Evolutionary conservation across 306 rosid genomes (phyloP).

Genomic region (Prunus kanzakura): DNA sequence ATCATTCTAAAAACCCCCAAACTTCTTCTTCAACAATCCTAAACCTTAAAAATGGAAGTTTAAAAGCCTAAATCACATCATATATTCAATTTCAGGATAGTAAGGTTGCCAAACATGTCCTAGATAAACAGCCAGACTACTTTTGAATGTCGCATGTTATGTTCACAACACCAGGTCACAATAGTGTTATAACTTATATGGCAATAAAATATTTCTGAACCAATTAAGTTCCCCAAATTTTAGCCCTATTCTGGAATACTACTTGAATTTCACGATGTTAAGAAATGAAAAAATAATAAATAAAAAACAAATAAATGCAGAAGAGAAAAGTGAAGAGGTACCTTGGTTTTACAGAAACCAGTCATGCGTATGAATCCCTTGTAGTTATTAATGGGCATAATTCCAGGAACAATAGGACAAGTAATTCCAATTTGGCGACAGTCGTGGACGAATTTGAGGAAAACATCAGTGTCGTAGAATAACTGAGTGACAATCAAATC

Average conservation of each 20-base stretch:
- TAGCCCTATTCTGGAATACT: neutral
- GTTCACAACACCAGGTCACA: neutral
- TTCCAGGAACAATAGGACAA: constrained; percentile 96
- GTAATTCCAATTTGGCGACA: constrained; percentile 96
- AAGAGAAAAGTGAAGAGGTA: constrained; percentile 9
- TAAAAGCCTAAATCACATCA: neutral
- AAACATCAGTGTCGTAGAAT: constrained; percentile 82
- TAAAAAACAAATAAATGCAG: neutral
- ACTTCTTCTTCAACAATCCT: too few relatives aligned
- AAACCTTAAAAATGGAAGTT: neutral
- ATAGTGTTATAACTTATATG: neutral
- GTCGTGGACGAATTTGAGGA: constrained; percentile 91
- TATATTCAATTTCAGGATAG: neutral
- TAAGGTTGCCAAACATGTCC: neutral
- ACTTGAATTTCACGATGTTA: too few relatives aligned
- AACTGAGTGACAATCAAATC: constrained; percentile 90
- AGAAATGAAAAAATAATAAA: too few relatives aligned
- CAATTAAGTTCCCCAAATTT: too few relatives aligned
- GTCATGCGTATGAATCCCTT: constrained; percentile 96
- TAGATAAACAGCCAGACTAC: neutral
- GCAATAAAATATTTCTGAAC: neutral
- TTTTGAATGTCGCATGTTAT: neutral
- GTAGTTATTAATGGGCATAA: constrained; percentile 97
- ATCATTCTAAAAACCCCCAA: neutral
- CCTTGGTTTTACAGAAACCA: constrained; percentile 97